Evolutionary conservation across 2,329 filamentous ascomycete species (phyloP), one percentile per base, ranked within the genome.

Genomic region (Exophiala sp.): DNA sequence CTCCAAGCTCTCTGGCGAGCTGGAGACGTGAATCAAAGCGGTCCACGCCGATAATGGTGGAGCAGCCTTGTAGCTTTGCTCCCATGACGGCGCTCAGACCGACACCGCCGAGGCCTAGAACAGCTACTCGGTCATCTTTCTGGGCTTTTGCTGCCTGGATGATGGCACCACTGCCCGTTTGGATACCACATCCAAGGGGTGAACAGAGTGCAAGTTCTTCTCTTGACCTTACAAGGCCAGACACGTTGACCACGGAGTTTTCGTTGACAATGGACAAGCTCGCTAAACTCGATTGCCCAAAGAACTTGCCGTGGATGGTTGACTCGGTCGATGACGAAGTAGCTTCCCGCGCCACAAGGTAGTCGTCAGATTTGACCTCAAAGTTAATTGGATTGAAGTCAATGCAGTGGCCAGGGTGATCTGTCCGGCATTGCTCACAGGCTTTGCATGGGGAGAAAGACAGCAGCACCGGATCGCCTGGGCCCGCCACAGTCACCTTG

Each of bases 331-430:
- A 27, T 10, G 10, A 10, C 5, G 10, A 18, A 18, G 39, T 60
- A 57, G 5, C 52, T 48, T 0, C 5, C 46, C 59, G n/a, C 11
- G 10, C 11, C 23, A 5, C 59, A 32, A 11, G 19, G 32, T 51
- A 3, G 40, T 27, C 27, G 11, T 30, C 30, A 13, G 14, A n/a
- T 6, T 14, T 14, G 13, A 39, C 48, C 1, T 62, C 63, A 47
- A 72, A 67, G 59, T 79, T 79, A 54, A 72, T 66, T 3, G 66
- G 62, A 42, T 69, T 70, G 59, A 75, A 77, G 13, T 66, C 57
- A 37, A 62, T 58, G 64, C 77, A 80, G 59, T 78, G 70, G 1
- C 72, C 72, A 0, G 70, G 69, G 16, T 70, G 67, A 2, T 68
- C 69, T 1, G 64, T 63, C n/a, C 64, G 63, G 61, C 76, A 79